Conservation (phyloP, 2,329 filamentous ascomycete species). For the Claviceps capensis region DNA sequence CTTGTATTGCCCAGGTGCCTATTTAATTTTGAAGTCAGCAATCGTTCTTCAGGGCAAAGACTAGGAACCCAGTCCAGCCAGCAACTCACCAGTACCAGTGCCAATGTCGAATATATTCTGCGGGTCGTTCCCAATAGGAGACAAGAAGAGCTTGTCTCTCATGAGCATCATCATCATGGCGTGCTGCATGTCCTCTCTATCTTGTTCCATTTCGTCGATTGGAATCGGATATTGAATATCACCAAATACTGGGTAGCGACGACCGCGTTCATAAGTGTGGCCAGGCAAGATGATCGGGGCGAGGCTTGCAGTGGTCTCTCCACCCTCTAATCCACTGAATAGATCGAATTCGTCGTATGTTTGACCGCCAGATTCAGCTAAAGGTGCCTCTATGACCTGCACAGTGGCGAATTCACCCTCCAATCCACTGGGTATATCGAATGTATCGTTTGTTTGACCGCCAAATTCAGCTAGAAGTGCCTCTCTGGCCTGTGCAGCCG, state of each 20-base stretch:
- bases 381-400: background rate
- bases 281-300: conserved; percentile 7
- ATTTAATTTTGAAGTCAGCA: background rate
- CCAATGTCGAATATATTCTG: conserved; percentile 28
- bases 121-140: conserved; percentile 23
- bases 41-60: background rate
- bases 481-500: background rate
- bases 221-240: conserved; percentile 22
- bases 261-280: conserved; percentile 7
- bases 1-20: conserved; percentile 9
- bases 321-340: background rate
- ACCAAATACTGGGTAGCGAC: conserved; percentile 21
- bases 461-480: background rate
- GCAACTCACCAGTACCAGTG: conserved; percentile 12
- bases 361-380: background rate
- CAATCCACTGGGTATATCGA: conserved; percentile 2
- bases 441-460: conserved; percentile 3
- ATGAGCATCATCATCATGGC: conserved; percentile 22
- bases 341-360: conserved; percentile 5
- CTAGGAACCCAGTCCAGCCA: background rate
- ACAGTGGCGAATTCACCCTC: conserved; percentile 1
- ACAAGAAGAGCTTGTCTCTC: conserved; percentile 24
- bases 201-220: conserved; percentile 25
- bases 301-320: conserved; percentile 4
- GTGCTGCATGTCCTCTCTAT: conserved; percentile 26